phyloP scores from a whole-genome alignment of 1,139 yeast species.

The Geotrichum carabidarum region DNA sequence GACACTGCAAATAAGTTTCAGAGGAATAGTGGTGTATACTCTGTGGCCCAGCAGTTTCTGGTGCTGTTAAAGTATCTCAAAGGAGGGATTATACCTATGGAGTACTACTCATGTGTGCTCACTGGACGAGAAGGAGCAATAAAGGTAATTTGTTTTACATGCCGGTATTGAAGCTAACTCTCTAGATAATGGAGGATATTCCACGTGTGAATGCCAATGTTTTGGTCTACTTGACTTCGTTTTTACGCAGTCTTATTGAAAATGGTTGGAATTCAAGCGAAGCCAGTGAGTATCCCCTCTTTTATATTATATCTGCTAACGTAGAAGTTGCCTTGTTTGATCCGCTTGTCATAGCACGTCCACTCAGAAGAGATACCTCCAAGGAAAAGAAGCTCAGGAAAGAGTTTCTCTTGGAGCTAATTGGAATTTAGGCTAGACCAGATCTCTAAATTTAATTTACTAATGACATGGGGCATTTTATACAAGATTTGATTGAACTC shows the following conservation, averaged over 20 bases:
- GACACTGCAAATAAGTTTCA: conserved; percentile 29
- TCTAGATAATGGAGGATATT: conserved; percentile 37
- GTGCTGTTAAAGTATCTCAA: conserved; percentile 38
- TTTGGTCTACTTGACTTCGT: conserved; percentile 39
- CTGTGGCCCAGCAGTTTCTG: conserved; percentile 35
- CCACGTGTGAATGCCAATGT: conserved; percentile 42
- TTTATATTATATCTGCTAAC: conserved; percentile 1
- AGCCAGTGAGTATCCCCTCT: conserved; percentile 19
- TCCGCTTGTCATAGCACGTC: conserved; percentile 2
- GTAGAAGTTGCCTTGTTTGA: conserved; percentile 5
- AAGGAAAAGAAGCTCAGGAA: conserved; percentile 6
- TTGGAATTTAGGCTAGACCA: neutral
- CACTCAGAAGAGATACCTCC: conserved; percentile 3
- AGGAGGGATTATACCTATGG: conserved; percentile 41
- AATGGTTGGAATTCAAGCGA: conserved; percentile 24
- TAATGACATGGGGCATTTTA: no score
- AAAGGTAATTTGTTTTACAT: conserved; percentile 23
- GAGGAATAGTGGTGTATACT: conserved; percentile 27
- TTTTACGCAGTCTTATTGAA: conserved; percentile 35
- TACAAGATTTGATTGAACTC: no score
- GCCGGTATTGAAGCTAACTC: conserved; percentile 4
- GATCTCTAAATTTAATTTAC: no score
- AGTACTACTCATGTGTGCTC: conserved; percentile 28
- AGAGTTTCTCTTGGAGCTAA: conserved; percentile 10
- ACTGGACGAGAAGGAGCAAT: conserved; percentile 17